These are phyloP conservation scores for Yarrowia sp. DNA, from an alignment of 805 yeast species.

Conservation along the genomic window DNA sequence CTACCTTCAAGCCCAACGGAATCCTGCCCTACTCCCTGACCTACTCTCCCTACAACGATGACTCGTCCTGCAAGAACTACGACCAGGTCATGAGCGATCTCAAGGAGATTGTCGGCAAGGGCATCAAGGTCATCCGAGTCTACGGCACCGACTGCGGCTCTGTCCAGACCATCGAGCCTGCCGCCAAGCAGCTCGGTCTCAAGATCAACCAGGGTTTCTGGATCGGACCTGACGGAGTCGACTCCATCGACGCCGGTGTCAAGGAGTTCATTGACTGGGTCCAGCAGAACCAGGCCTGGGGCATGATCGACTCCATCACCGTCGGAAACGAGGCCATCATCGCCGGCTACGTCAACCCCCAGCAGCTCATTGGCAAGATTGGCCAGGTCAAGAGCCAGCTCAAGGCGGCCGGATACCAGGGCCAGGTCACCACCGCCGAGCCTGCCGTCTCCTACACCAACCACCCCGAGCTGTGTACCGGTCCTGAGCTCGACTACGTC, in stretches of 20 bases:
- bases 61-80: constrained; percentile 69
- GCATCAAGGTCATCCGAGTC: constrained; percentile 71
- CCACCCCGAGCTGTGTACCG: constrained; percentile 68
- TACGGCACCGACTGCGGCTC: constrained; percentile 90
- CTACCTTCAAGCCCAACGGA: constrained; percentile 5
- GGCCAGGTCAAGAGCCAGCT: constrained; percentile 65
- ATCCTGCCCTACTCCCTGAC: constrained; percentile 49
- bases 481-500: constrained; percentile 75
- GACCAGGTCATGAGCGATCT: constrained; percentile 66
- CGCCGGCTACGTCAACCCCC: constrained; percentile 64
- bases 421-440: constrained; percentile 82
- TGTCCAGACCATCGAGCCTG: constrained; percentile 68
- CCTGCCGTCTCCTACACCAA: constrained; percentile 78
- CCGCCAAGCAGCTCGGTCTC: constrained; percentile 64
- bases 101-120: constrained; percentile 61
- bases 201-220: constrained; percentile 87
- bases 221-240: constrained; percentile 69
- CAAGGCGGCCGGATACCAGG: constrained; percentile 73
- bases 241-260: constrained; percentile 70
- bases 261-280: constrained; percentile 60
- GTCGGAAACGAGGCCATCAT: constrained; percentile 89
- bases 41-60: constrained; percentile 69
- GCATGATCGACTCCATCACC: constrained; percentile 74
- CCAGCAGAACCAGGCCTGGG: constrained; percentile 65
- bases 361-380: constrained; percentile 71